Conservation (phyloP, 2,329 filamentous ascomycete genomes). For the Fulvia fulva region DNA sequence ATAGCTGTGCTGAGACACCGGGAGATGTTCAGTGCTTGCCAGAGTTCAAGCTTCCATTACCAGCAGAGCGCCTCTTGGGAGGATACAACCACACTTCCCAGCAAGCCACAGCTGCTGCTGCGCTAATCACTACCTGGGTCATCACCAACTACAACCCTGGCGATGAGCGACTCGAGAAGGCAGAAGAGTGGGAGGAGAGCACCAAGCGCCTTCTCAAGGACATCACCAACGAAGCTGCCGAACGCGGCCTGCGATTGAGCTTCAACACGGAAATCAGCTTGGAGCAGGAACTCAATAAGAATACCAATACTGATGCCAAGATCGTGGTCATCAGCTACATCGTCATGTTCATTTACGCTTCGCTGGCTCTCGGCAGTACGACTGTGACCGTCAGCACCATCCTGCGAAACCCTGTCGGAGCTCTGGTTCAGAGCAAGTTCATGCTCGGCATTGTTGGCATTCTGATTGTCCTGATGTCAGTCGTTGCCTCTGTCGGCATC, state of each 20-base stretch:
- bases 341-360: slow-evolving; percentile 98
- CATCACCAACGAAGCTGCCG: slow-evolving; percentile 73
- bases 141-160: slow-evolving; percentile 80
- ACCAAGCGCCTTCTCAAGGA: slow-evolving; percentile 69
- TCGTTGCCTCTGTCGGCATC: slow-evolving; percentile 87
- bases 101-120: slow-evolving; percentile 65
- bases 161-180: slow-evolving; percentile 63
- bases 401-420: slow-evolving; percentile 74
- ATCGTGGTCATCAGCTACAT: slow-evolving; percentile 96
- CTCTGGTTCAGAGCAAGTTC: slow-evolving; percentile 94
- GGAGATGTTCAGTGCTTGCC: slow-evolving; percentile 62
- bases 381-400: slow-evolving; percentile 74
- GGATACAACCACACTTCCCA: slow-evolving; percentile 62
- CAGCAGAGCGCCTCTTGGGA: slow-evolving; percentile 80
- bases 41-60: slow-evolving; percentile 82
- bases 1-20: slow-evolving; percentile 71
- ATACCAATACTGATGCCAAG: slow-evolving; percentile 95
- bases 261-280: slow-evolving; percentile 95
- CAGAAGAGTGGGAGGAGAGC: slow-evolving; percentile 84
- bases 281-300: slow-evolving; percentile 94
- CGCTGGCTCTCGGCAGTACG: slow-evolving; percentile 83
- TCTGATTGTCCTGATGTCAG: slow-evolving; percentile 93
- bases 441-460: slow-evolving; percentile 93
- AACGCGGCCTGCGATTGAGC: slow-evolving; percentile 77
- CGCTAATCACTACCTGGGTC: slow-evolving; percentile 91